Evolutionary conservation across 805 yeast species (phyloP), one percentile per base, ranked within the genome.

Genomic region (Candida coquimbonensis): DNA sequence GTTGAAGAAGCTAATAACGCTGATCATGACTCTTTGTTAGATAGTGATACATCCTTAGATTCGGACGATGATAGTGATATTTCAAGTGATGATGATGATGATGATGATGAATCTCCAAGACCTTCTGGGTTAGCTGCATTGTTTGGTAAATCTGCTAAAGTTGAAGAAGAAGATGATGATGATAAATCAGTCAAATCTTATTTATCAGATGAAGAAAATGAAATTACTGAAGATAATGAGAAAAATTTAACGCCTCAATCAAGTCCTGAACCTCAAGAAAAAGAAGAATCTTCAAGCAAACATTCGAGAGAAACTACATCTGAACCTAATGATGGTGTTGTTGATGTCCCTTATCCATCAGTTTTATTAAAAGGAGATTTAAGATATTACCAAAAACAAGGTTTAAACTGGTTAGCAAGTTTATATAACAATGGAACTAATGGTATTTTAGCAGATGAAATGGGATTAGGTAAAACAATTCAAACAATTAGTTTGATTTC

Each of bases 391-490:
- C 99, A 93, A 62, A 91, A 89, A 47, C 96, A 88, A 63, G 99
- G 99, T 49, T 72, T 93, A 35, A 95, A 93, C 54, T 93, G 99
- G 99, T 68, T 93, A 41, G 98, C 96, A 1, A 88, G 96, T 39
- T 68, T 93, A 47, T 91, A 90, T 67, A 87, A 87, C 61, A 87
- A 87, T 58, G 80, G 86, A 46, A 93, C 98, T 6, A 93, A 93
- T 63, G 99, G 99, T 52, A 93, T 93, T 43, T 73, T 93, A 40
- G 99, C 99, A 1, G 99, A 93, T 65, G 99, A 93, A 62, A 93
- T 93, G 99, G 99, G 99, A 45, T 73, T 93, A 37, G 99, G 95
- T 53, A 93, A 93, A 62, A 93, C 99, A 0, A 91, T 93, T 48
- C 99, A 93, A 62, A 93, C 99, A 0, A 93, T 93, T 43, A 78